Evolutionary conservation across 345 rosid species (phyloP).

Genomic region (Lepidium aucheri): DNA sequence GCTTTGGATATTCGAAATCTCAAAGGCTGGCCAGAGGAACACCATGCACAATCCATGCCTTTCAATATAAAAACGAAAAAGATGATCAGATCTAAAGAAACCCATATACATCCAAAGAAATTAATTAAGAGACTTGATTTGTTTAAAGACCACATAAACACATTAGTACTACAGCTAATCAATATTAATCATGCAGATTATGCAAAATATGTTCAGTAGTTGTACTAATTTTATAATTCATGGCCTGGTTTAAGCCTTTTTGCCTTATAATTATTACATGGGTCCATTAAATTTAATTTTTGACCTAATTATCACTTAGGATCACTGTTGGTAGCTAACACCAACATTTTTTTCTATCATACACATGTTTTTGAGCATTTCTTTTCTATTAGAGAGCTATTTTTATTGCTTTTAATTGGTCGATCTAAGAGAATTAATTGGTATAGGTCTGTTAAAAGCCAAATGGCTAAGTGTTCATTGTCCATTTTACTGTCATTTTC

Average conservation of each 20-base stretch:
- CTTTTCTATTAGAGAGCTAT: no score
- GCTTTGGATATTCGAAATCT: no score
- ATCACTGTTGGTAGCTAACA: background rate
- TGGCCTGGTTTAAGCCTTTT: conserved; percentile 1
- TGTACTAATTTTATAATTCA: background rate
- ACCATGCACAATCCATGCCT: conserved; percentile 20
- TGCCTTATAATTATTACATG: background rate
- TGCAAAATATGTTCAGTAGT: conserved; percentile 25
- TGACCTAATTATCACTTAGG: background rate
- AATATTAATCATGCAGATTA: conserved; percentile 11
- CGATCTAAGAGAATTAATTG: no score
- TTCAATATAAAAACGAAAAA: background rate
- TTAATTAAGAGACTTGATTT: conserved; percentile 7
- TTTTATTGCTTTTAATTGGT: no score
- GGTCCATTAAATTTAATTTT: background rate
- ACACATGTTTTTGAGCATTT: background rate
- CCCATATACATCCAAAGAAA: conserved; percentile 2
- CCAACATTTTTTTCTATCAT: background rate
- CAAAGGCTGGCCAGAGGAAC: background rate
- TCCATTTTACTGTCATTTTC: no score
- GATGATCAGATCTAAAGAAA: conserved; percentile 22
- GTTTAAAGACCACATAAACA: conserved; percentile 12
- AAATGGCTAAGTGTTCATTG: no score
- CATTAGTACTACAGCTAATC: conserved; percentile 22
- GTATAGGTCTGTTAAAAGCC: no score